phyloP scores from a whole-genome alignment of 2,329 filamentous ascomycete species.

The Trichoderma endophyticum region DNA sequence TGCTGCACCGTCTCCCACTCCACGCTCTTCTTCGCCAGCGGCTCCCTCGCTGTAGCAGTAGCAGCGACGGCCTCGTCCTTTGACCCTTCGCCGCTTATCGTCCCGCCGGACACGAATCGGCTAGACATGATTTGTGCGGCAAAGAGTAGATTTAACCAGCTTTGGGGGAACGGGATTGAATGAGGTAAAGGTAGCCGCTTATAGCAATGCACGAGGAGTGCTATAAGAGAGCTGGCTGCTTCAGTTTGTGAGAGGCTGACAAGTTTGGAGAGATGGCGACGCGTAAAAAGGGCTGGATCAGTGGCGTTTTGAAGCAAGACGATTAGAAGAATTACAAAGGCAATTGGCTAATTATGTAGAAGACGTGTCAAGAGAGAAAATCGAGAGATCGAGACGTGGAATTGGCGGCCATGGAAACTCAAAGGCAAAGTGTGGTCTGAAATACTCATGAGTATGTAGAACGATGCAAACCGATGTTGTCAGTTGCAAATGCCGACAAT shows the following conservation, averaged over 20 bases:
- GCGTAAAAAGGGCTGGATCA: background rate
- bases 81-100: conserved; percentile 32
- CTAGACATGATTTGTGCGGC: conserved; percentile 41
- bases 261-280: background rate
- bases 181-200: background rate
- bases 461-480: background rate
- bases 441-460: background rate
- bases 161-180: background rate
- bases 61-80: conserved; percentile 23
- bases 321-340: background rate
- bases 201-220: background rate
- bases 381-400: background rate
- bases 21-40: conserved; percentile 25
- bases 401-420: background rate
- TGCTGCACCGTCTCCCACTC: conserved; percentile 65
- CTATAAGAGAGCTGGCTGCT: background rate
- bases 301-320: background rate
- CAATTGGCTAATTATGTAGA: background rate
- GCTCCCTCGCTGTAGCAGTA: conserved; percentile 21
- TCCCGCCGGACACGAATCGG: conserved; percentile 55
- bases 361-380: background rate
- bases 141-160: background rate
- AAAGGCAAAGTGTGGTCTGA: background rate
- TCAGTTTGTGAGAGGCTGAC: background rate
- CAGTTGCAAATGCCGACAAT: background rate